phyloP scores from a whole-genome alignment of 2,329 filamentous ascomycete genomes.

The Didymella pomorum region DNA sequence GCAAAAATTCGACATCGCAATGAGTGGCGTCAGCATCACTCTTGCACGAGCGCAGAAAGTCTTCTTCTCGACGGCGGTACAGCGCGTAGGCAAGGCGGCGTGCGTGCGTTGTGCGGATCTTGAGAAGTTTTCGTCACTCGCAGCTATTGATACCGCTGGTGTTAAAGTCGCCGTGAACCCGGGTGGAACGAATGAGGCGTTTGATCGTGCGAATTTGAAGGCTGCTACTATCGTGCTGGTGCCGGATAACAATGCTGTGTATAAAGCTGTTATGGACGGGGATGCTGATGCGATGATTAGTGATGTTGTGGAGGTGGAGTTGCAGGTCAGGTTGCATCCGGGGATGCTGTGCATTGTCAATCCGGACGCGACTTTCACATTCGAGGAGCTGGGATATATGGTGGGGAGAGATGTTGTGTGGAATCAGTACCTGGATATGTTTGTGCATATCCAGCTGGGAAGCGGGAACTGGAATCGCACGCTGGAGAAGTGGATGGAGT shows the following conservation, averaged over 20 bases:
- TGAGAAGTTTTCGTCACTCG: constrained; percentile 14
- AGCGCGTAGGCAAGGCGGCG: constrained; percentile 22
- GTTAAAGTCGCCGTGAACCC: constrained; percentile 25
- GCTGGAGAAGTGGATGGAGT: constrained; percentile 27
- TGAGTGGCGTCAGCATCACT: constrained; percentile 27
- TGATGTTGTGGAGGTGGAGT: constrained; percentile 25
- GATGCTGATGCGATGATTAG: constrained; percentile 26
- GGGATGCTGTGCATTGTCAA: constrained; percentile 20
- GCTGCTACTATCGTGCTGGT: constrained; percentile 18
- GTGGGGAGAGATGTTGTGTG: constrained; percentile 19
- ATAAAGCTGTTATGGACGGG: constrained; percentile 23
- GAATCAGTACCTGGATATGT: constrained; percentile 25
- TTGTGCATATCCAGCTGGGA: constrained; percentile 22
- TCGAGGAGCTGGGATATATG: constrained; percentile 25
- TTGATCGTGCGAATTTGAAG: constrained; percentile 25
- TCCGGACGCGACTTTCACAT: constrained; percentile 21
- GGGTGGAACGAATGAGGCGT: constrained; percentile 24
- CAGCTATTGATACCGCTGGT: constrained; percentile 22
- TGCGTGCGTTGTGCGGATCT: constrained; percentile 23
- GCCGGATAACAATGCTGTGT: constrained; percentile 26
- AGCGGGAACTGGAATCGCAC: constrained; percentile 24
- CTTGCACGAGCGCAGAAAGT: constrained; percentile 15
- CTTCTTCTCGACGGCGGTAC: constrained; percentile 22
- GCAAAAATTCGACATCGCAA: constrained; percentile 23
- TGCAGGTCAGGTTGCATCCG: constrained; percentile 24